Percentiles rank a stretch among this genome's conserved stretches.
Evolutionary conservation across 441 rosid genomes (phyloP).

Genomic region (Daphne laureola): DNA sequence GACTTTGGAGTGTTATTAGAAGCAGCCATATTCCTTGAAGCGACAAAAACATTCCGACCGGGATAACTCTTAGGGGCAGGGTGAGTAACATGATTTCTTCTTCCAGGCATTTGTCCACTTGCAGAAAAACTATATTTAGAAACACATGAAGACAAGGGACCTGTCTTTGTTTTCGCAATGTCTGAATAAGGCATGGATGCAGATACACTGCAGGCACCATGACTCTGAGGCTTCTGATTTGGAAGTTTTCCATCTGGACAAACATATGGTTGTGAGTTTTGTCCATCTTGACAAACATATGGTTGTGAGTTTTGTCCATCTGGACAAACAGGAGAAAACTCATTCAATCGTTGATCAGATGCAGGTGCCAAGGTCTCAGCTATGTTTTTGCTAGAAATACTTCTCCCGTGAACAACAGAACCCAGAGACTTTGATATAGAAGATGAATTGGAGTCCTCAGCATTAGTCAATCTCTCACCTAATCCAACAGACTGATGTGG

Average conservation of each 20-base stretch:
- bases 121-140: conserved; percentile 21
- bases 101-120: conserved; percentile 26
- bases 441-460: conserved; percentile 24
- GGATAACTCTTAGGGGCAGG: conserved; percentile 33
- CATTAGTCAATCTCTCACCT: conserved; percentile 19
- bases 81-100: conserved; percentile 26
- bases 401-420: conserved; percentile 25
- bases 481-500: conserved; percentile 18
- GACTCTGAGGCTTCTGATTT: conserved; percentile 27
- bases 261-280: conserved; percentile 27
- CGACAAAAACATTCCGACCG: conserved; percentile 23
- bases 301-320: conserved; percentile 27
- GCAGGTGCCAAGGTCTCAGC: conserved; percentile 27
- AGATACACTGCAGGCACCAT: conserved; percentile 28
- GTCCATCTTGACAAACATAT: conserved; percentile 24
- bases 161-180: conserved; percentile 22
- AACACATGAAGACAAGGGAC: conserved; percentile 17
- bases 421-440: conserved; percentile 21
- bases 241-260: conserved; percentile 22
- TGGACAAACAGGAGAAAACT: conserved; percentile 23
- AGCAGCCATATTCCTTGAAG: conserved; percentile 35
- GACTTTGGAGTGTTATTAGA: conserved; percentile 33
- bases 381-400: conserved; percentile 27
- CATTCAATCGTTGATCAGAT: conserved; percentile 32
- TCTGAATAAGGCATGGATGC: conserved; percentile 17